A percentile compares a stretch with the other conserved stretches of the same genome.
phyloP scores from a whole-genome alignment of 306 rosid genomes.

The Ochetophila trinervis region DNA sequence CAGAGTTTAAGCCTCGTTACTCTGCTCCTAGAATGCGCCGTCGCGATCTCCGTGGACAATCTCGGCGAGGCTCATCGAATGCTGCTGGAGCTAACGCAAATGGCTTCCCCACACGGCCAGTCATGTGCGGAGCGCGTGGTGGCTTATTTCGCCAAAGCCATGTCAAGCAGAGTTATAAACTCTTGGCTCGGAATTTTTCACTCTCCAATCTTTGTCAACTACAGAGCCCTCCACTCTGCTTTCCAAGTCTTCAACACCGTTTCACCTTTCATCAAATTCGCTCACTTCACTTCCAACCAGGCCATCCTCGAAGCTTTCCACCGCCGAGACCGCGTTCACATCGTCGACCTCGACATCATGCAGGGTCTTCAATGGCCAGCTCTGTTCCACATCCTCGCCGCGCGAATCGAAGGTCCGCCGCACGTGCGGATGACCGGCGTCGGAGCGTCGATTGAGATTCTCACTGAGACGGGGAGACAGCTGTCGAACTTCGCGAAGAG shows the following conservation, averaged over 20 bases:
- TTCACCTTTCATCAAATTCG: slow-evolving; percentile 79
- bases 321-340: slow-evolving; percentile 44
- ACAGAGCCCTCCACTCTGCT: slow-evolving; percentile 45
- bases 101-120: slow-evolving; percentile 65
- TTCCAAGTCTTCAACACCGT: slow-evolving; percentile 68
- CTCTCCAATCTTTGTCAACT: slow-evolving; percentile 58
- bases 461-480: slow-evolving; percentile 63
- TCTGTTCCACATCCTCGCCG: slow-evolving; percentile 70
- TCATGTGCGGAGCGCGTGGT: slow-evolving; percentile 81
- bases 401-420: slow-evolving; percentile 56
- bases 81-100: slow-evolving; percentile 66
- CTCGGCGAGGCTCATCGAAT: slow-evolving; percentile 63
- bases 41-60: slow-evolving; percentile 73
- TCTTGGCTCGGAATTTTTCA: slow-evolving; percentile 61
- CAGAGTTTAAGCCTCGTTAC: slow-evolving; percentile 56
- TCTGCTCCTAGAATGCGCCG: slow-evolving; percentile 73
- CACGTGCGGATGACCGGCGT: slow-evolving; percentile 63
- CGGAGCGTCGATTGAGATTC: slow-evolving; percentile 59
- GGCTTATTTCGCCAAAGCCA: slow-evolving; percentile 73
- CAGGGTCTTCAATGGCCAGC: slow-evolving; percentile 95
- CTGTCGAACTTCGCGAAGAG: slow-evolving; percentile 61
- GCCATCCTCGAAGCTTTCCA: slow-evolving; percentile 80
- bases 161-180: slow-evolving; percentile 68
- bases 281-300: slow-evolving; percentile 89
- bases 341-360: slow-evolving; percentile 87